phyloP scores from a whole-genome alignment of 1,284 basidiomycete species.

The Inonotus hispidus region DNA sequence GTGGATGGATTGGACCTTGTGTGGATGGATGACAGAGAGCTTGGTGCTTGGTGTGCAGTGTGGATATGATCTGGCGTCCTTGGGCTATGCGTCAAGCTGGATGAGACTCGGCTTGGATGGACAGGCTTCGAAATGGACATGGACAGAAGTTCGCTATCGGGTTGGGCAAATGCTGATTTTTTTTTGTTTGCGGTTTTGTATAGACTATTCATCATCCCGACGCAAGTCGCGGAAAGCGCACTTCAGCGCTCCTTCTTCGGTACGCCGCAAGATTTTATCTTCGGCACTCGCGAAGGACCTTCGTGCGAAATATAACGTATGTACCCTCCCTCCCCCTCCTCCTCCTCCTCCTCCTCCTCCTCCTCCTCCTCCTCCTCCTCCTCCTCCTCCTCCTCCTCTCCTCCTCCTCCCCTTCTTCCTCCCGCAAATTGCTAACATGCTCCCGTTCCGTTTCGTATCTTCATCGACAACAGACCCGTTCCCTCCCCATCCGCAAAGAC shows the following conservation, averaged over 20 bases:
- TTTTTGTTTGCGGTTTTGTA: background rate
- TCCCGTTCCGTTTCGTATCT: background rate
- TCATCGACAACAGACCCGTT: constrained; percentile 59
- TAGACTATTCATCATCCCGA: constrained; percentile 55
- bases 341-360: background rate
- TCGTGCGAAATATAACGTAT: constrained; percentile 86
- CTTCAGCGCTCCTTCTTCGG: constrained; percentile 88
- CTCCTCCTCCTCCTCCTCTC: background rate
- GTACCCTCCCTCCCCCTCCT: constrained; percentile 29
- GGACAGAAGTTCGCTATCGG: background rate
- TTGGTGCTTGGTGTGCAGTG: background rate
- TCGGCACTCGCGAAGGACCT: constrained; percentile 95
- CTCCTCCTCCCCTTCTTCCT: background rate
- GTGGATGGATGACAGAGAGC: background rate
- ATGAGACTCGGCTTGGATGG: too few species aligned
- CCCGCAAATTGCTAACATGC: background rate
- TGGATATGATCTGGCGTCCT: background rate
- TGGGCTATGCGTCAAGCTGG: too few species aligned
- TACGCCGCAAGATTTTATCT: constrained; percentile 98
- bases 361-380: background rate
- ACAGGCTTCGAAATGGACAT: too few species aligned
- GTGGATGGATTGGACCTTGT: background rate
- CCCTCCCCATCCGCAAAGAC: constrained; percentile 95
- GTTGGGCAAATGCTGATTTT: background rate
- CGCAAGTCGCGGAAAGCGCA: constrained; percentile 98